Evolutionary conservation across 164 flowering plant species (phyloP).

Genomic region (Taxillus chinensis): DNA sequence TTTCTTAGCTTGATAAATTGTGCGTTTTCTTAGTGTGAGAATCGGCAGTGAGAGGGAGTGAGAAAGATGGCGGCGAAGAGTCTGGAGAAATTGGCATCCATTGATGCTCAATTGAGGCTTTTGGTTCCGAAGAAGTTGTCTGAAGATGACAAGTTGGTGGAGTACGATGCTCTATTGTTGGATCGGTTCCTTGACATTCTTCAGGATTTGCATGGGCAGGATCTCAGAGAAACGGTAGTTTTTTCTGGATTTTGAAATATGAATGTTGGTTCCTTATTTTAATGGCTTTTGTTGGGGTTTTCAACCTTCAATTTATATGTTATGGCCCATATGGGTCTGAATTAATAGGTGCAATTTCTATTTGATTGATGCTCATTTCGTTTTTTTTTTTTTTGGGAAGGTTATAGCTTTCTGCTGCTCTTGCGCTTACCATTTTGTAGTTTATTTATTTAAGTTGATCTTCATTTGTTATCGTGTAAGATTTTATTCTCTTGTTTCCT

Average conservation of each 20-base stretch:
- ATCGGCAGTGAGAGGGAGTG: background rate
- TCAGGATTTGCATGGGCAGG: conserved; percentile 51
- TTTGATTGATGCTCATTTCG: background rate
- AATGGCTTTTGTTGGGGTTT: no score
- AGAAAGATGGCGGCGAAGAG: no score
- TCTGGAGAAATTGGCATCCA: background rate
- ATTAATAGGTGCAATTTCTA: background rate
- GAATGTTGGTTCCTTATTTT: background rate
- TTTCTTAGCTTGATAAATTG: background rate
- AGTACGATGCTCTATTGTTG: conserved; percentile 49
- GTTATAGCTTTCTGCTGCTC: no score
- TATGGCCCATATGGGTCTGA: no score
- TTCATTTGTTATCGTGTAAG: no score
- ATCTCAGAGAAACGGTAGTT: conserved; percentile 39
- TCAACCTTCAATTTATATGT: no score
- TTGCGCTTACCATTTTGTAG: no score
- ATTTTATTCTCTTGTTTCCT: no score
- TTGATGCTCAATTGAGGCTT: conserved; percentile 2
- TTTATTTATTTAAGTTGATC: no score
- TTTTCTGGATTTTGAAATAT: background rate
- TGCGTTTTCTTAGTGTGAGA: background rate
- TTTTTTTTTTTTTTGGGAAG: no score
- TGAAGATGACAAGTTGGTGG: conserved; percentile 53
- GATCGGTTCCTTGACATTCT: conserved; percentile 57
- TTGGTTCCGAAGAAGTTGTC: conserved; percentile 43